Evolutionary conservation across 176 grass and related monocot species (phyloP).

Genomic region (Oryza australiensis): DNA sequence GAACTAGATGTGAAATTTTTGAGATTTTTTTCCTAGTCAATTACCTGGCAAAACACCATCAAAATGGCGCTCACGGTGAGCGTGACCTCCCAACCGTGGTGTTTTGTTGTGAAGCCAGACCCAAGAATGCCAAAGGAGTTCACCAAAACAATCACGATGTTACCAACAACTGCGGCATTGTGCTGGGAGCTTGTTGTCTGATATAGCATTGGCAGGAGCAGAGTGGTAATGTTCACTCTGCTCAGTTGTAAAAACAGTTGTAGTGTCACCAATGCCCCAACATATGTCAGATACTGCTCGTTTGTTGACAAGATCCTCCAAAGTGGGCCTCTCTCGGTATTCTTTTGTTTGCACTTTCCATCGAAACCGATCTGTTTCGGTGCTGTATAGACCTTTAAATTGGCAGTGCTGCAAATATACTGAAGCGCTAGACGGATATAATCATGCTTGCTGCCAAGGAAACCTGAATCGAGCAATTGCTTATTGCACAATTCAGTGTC

Average conservation of each 20-base stretch:
- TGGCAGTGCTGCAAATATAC: slow-evolving; percentile 36
- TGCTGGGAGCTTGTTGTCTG: slow-evolving; percentile 31
- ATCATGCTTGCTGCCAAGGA: slow-evolving; percentile 15
- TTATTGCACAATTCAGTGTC: slow-evolving; percentile 22
- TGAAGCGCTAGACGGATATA: slow-evolving; percentile 25
- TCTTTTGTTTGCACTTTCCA: not conserved
- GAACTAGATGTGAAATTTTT: not conserved
- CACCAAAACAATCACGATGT: slow-evolving; percentile 37
- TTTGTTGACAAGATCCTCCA: slow-evolving; percentile 34
- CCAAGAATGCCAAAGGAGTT: slow-evolving; percentile 48
- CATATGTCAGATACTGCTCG: slow-evolving; percentile 33
- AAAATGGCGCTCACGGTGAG: slow-evolving; percentile 21
- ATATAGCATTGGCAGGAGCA: slow-evolving; percentile 45
- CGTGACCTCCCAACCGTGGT: slow-evolving; percentile 31
- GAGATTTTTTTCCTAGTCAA: not conserved
- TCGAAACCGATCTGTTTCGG: slow-evolving; percentile 23
- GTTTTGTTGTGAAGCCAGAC: slow-evolving; percentile 33
- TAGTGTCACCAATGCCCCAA: slow-evolving; percentile 31
- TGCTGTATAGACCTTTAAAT: slow-evolving; percentile 27
- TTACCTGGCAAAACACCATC: slow-evolving; percentile 55
- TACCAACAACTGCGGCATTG: slow-evolving; percentile 26
- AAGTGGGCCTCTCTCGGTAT: not conserved
- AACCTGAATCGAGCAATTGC: not conserved
- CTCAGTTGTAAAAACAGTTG: slow-evolving; percentile 38
- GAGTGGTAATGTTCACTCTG: slow-evolving; percentile 34